Evolutionary conservation across 179 eudicot genomes (phyloP).

Genomic region (Nepenthes alata): DNA sequence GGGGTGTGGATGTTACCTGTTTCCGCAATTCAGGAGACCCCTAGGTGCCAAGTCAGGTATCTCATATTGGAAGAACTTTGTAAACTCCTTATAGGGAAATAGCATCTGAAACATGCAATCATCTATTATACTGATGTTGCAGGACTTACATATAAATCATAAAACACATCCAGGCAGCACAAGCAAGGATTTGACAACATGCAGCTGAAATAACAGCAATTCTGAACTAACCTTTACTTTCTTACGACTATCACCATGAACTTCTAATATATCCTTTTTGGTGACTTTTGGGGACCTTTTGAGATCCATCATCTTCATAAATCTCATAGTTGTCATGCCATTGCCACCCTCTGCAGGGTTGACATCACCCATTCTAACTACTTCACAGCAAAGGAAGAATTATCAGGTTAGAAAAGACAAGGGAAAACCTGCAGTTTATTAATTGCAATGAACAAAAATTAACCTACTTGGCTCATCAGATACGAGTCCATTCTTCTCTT

Average conservation of each 20-base stretch:
- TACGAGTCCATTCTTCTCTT: conserved; percentile 29
- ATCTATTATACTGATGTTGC: neutral
- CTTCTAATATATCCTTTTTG: conserved; percentile 27
- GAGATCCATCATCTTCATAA: conserved; percentile 49
- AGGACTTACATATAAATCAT: neutral
- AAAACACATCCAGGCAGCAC: neutral
- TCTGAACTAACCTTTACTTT: conserved; percentile 46
- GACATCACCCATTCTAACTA: conserved; percentile 14
- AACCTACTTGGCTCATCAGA: conserved; percentile 45
- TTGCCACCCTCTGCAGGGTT: conserved; percentile 31
- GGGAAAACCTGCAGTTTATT: neutral
- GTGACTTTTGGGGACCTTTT: conserved; percentile 48
- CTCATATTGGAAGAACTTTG: conserved; percentile 53
- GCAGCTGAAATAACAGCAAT: neutral
- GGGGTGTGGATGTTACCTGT: conserved; percentile 41
- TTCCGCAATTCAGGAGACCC: conserved; percentile 87
- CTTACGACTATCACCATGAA: conserved; percentile 20
- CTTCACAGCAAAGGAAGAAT: conserved; percentile 9
- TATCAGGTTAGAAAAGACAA: conserved; percentile 5
- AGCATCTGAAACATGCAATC: conserved; percentile 49
- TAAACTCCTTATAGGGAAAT: conserved; percentile 73
- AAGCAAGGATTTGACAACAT: neutral
- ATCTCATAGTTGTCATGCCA: conserved; percentile 36
- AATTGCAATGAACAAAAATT: neutral
- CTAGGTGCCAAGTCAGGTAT: conserved; percentile 51